Percentiles rank a stretch among this genome's conserved stretches.
phyloP scores from a whole-genome alignment of 768 basidiomycete genomes.

The Termitomyces titanicus region DNA sequence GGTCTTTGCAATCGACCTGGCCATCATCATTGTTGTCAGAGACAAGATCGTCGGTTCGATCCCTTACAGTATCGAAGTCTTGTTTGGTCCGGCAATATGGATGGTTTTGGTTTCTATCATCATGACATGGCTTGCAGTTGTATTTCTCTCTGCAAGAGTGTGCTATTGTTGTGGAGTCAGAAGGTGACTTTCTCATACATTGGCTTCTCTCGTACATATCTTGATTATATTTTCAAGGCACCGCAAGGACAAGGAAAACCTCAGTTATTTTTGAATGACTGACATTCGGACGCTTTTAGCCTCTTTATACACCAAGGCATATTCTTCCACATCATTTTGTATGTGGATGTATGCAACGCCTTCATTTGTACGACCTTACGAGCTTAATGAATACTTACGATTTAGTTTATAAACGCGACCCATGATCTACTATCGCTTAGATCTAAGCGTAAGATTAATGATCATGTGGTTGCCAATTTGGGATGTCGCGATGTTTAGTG shows the following conservation, averaged over 20 bases:
- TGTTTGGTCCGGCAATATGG: constrained; percentile 72
- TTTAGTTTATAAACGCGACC: no score
- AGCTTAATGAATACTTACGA: background rate
- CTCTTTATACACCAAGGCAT: no score
- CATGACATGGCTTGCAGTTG: constrained; percentile 56
- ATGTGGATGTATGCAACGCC: background rate
- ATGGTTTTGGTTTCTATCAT: constrained; percentile 57
- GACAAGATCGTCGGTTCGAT: constrained; percentile 37
- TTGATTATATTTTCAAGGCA: background rate
- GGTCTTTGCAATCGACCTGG: constrained; percentile 61
- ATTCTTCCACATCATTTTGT: background rate
- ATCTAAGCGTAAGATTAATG: no score
- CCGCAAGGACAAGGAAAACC: background rate
- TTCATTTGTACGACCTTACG: background rate
- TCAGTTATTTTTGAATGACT: background rate
- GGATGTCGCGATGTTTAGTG: constrained; percentile 9
- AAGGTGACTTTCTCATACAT: constrained; percentile 24
- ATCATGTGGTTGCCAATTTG: background rate
- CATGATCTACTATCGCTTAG: no score
- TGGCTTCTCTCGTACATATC: background rate
- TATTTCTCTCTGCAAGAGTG: constrained; percentile 57
- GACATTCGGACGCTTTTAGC: no score
- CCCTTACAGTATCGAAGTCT: constrained; percentile 38
- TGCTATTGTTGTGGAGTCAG: constrained; percentile 70
- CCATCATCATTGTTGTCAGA: constrained; percentile 51